phyloP scores from a whole-genome alignment of 1,284 basidiomycete species.

The Fomitopsis betulina region DNA sequence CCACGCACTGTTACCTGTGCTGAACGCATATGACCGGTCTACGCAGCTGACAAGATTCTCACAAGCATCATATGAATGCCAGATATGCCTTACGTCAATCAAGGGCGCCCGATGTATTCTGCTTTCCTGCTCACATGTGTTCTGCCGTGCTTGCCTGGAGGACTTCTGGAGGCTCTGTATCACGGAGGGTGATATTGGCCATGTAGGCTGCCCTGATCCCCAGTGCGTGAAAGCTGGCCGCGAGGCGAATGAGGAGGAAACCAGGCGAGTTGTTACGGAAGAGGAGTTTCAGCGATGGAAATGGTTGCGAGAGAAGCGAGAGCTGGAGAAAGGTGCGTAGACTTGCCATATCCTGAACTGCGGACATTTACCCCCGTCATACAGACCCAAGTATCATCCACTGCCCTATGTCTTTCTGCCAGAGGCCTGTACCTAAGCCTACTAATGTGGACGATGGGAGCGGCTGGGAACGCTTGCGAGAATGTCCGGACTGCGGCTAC shows the following conservation, averaged over 20 bases:
- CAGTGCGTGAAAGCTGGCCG: conserved; percentile 65
- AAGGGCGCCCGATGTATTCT: conserved; percentile 68
- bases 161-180: conserved; percentile 77
- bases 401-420: conserved; percentile 72
- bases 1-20: conserved; percentile 40
- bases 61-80: conserved; percentile 57
- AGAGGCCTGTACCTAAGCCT: conserved; percentile 59
- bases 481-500: conserved; percentile 61
- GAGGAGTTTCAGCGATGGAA: conserved; percentile 63
- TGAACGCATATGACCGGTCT: conserved; percentile 45
- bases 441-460: conserved; percentile 43
- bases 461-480: conserved; percentile 64
- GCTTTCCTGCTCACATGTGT: conserved; percentile 65
- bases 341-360: neutral
- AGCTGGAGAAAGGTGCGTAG: conserved; percentile 58
- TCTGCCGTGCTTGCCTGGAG: conserved; percentile 65
- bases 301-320: conserved; percentile 66
- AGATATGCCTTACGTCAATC: conserved; percentile 63
- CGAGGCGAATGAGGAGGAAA: conserved; percentile 66
- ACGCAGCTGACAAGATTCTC: conserved; percentile 49
- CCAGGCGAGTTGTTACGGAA: conserved; percentile 61
- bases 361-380: neutral
- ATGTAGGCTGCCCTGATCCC: conserved; percentile 71
- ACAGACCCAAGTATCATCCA: conserved; percentile 71
- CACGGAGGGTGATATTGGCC: conserved; percentile 62